Conservation (phyloP, 129 eudicot genomes). For the Sambucus nigra region DNA sequence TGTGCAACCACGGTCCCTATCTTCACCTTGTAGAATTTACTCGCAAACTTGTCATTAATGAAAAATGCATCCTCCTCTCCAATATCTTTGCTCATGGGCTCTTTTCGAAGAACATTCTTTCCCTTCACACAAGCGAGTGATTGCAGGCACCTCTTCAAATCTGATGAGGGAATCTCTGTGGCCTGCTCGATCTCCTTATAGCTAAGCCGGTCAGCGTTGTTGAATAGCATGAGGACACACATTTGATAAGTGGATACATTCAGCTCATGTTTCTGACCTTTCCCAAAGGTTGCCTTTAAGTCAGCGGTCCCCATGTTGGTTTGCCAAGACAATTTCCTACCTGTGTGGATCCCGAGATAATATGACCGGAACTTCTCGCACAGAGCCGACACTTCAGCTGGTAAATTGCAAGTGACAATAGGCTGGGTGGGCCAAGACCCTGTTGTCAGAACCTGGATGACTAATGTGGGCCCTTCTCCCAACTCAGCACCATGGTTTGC, state of each 20-base stretch:
- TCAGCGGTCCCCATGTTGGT: slow-evolving; percentile 92
- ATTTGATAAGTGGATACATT: slow-evolving; percentile 71
- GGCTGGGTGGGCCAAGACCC: slow-evolving; percentile 85
- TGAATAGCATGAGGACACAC: slow-evolving; percentile 72
- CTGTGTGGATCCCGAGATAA: slow-evolving; percentile 77
- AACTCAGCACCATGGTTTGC: slow-evolving; percentile 41
- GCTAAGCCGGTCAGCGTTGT: slow-evolving; percentile 40
- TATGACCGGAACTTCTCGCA: slow-evolving; percentile 72
- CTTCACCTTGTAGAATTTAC: slow-evolving; percentile 60
- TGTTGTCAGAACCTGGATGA: slow-evolving; percentile 64
- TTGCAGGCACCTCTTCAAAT: slow-evolving; percentile 64
- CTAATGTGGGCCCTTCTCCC: slow-evolving; percentile 44
- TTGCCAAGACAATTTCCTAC: slow-evolving; percentile 75
- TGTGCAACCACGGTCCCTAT: slow-evolving; percentile 76
- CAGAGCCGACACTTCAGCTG: slow-evolving; percentile 48
- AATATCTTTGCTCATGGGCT: slow-evolving; percentile 71
- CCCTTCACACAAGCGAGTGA: slow-evolving; percentile 77
- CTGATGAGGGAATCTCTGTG: slow-evolving; percentile 60
- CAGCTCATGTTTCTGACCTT: slow-evolving; percentile 62
- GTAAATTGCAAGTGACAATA: slow-evolving; percentile 51
- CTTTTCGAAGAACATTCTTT: slow-evolving; percentile 60
- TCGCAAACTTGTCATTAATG: slow-evolving; percentile 61
- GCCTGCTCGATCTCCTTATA: slow-evolving; percentile 65
- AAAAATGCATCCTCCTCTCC: slow-evolving; percentile 53
- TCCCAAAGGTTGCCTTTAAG: slow-evolving; percentile 51